Percentiles rank a stretch among this genome's conserved stretches.
Conservation (phyloP, 345 rosid genomes). For the Cochlearia excelsa region DNA sequence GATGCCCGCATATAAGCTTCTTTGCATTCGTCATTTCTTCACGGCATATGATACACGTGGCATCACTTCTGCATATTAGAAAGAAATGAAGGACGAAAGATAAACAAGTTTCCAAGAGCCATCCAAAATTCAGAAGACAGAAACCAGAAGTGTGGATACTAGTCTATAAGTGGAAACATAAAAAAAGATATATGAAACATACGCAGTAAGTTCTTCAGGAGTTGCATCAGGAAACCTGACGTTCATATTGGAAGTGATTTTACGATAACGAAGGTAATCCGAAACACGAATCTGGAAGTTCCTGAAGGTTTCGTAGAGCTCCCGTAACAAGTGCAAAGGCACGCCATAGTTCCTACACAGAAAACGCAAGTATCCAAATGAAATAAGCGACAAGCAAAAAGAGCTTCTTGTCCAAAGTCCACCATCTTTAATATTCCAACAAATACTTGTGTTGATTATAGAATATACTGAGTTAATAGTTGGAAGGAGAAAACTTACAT, state of each 20-base stretch:
- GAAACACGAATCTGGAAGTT: conserved; percentile 90
- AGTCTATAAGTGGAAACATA: conserved; percentile 7
- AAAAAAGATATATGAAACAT: conserved; percentile 35
- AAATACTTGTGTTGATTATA: not conserved
- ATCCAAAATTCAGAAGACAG: conserved; percentile 6
- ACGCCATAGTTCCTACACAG: conserved; percentile 85
- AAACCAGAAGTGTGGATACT: not conserved
- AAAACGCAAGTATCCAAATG: not conserved
- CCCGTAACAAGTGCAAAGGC: conserved; percentile 92
- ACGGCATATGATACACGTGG: conserved; percentile 94
- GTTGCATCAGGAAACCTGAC: conserved; percentile 95
- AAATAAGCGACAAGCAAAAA: conserved; percentile 3
- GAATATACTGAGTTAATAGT: not conserved
- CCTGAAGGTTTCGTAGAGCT: conserved; percentile 96
- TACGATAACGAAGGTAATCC: conserved; percentile 86
- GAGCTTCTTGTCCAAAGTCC: conserved; percentile 7
- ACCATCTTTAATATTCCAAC: conserved; percentile 3
- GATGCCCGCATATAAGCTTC: conserved; percentile 91
- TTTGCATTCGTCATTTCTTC: conserved; percentile 98
- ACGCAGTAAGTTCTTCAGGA: conserved; percentile 85
- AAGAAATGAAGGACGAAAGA: conserved; percentile 22
- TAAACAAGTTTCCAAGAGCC: conserved; percentile 11
- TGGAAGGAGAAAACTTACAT: conserved; percentile 58
- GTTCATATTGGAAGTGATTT: conserved; percentile 96
- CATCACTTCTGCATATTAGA: conserved; percentile 67